These are phyloP conservation scores for Coccinonectria pachysandricola DNA, from an alignment of 2,329 filamentous ascomycete species.

Conservation along the genomic window DNA sequence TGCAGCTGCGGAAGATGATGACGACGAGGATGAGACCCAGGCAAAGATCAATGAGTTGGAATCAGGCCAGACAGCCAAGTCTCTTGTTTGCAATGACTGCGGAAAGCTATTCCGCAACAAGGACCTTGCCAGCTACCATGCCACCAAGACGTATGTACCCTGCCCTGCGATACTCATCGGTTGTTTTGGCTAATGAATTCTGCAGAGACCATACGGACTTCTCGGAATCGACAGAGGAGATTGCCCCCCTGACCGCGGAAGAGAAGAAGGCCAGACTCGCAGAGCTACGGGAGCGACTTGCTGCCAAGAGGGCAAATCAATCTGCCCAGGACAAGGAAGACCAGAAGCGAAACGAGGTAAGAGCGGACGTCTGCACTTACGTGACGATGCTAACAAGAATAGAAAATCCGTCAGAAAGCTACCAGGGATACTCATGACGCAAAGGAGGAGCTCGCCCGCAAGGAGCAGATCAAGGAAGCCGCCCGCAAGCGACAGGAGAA, in stretches of 20 bases:
- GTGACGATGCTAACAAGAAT: too few relatives aligned
- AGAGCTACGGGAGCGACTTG: constrained; percentile 62
- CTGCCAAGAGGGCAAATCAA: constrained; percentile 60
- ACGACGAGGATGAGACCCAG: constrained; percentile 34
- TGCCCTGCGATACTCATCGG: background rate
- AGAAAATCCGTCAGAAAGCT: constrained; percentile 70
- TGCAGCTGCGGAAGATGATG: constrained; percentile 31
- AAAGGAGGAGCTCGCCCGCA: constrained; percentile 79
- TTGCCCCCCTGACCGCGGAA: constrained; percentile 82
- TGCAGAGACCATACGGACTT: constrained; percentile 76
- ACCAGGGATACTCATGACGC: constrained; percentile 81
- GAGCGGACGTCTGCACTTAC: too few relatives aligned
- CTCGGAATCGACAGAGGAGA: constrained; percentile 83
- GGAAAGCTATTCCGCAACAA: constrained; percentile 80
- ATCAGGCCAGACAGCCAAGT: constrained; percentile 64
- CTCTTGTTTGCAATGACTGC: constrained; percentile 89
- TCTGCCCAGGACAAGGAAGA: constrained; percentile 68
- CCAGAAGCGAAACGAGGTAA: constrained; percentile 74
- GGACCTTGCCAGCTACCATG: constrained; percentile 80
- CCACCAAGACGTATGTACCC: constrained; percentile 60
- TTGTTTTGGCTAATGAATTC: background rate
- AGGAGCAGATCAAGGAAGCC: constrained; percentile 88
- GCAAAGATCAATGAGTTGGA: constrained; percentile 56
- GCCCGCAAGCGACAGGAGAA: constrained; percentile 82
- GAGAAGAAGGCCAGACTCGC: constrained; percentile 75